Percentiles rank a stretch among this genome's conserved stretches.
phyloP scores from a whole-genome alignment of 106 monocot species.

The Allium cepa region DNA sequence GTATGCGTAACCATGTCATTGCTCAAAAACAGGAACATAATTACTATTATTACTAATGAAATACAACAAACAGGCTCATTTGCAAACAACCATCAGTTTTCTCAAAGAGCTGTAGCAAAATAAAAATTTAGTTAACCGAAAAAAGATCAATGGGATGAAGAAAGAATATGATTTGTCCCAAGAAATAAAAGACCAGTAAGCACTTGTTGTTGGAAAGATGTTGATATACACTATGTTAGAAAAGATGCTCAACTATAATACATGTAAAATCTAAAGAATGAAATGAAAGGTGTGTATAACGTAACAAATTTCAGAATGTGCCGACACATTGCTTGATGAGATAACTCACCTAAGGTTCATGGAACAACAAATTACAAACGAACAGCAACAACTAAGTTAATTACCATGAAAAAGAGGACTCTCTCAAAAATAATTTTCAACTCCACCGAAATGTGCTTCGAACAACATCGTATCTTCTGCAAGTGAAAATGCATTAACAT shows the following conservation, averaged over 20 bases:
- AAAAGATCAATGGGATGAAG: too few species aligned
- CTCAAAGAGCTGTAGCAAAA: too few species aligned
- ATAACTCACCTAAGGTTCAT: constrained; percentile 7
- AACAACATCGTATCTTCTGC: neutral
- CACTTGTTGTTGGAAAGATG: neutral
- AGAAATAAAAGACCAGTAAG: too few species aligned
- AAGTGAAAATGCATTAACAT: neutral
- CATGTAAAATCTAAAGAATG: constrained; percentile 4
- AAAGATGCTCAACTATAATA: constrained; percentile 5
- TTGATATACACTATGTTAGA: constrained; percentile 8
- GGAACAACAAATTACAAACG: constrained; percentile 5
- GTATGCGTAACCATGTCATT: too few species aligned
- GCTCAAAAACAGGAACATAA: too few species aligned
- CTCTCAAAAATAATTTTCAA: neutral
- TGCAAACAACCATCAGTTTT: too few species aligned
- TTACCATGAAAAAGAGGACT: neutral
- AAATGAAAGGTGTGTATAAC: neutral
- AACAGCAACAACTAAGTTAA: constrained; percentile 14
- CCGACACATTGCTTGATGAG: neutral
- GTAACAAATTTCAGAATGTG: constrained; percentile 7
- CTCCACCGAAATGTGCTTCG: neutral
- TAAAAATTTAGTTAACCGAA: too few species aligned
- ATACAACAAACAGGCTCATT: too few species aligned
- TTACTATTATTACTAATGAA: too few species aligned
- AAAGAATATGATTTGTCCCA: too few species aligned